Conservation (phyloP, 176 grass and related monocot genomes). For the Avena sativa region DNA sequence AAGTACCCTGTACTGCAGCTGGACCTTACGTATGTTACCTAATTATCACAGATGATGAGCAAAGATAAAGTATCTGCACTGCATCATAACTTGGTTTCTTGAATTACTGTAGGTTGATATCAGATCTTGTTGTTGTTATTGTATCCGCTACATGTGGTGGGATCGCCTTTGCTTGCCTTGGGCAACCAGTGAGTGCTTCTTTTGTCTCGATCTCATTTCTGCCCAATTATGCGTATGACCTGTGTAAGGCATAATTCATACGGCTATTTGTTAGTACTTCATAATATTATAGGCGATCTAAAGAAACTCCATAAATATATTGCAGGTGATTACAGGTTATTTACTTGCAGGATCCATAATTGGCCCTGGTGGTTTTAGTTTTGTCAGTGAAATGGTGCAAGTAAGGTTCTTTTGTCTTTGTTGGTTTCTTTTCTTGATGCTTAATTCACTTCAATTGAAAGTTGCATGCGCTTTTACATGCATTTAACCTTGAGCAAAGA, state of each 20-base stretch:
- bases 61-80: constrained; percentile 29
- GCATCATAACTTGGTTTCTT: constrained; percentile 45
- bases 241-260: constrained; percentile 18
- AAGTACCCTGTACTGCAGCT: constrained; percentile 99
- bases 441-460: constrained; percentile 33
- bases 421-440: constrained; percentile 36
- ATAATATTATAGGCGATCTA: constrained; percentile 40
- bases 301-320: constrained; percentile 44
- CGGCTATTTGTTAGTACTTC: constrained; percentile 15
- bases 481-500: constrained; percentile 11
- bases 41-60: constrained; percentile 1
- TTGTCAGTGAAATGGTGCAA: constrained; percentile 99
- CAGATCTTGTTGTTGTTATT: constrained; percentile 98
- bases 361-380: constrained; percentile 96
- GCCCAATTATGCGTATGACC: constrained; percentile 2
- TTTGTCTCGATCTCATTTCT: constrained; percentile 29
- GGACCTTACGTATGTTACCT: constrained; percentile 70
- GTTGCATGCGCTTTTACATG: not conserved
- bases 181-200: constrained; percentile 82
- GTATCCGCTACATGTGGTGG: constrained; percentile 94
- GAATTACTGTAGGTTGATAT: constrained; percentile 86
- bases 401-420: constrained; percentile 80
- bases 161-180: constrained; percentile 98
- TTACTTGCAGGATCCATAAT: constrained; percentile 99
- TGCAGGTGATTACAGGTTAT: constrained; percentile 98